A percentile compares a stretch with the other conserved stretches of the same genome.
These are phyloP conservation scores for Xylaria polymorpha DNA, from an alignment of 2,329 filamentous ascomycete species.

Conservation along the genomic window DNA sequence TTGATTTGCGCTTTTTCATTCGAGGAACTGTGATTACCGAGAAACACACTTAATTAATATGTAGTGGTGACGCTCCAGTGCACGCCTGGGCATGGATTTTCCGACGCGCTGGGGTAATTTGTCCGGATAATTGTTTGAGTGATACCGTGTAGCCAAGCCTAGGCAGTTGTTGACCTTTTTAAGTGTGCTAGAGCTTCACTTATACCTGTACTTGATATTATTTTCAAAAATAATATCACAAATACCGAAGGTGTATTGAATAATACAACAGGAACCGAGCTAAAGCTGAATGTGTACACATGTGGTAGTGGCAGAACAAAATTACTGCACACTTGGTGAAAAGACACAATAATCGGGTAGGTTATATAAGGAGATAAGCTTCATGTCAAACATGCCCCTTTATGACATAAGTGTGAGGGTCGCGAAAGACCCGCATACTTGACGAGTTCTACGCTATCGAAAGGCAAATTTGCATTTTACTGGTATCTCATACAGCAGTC, in stretches of 20 bases:
- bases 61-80: conserved; percentile 3
- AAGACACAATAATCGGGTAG: too few species aligned
- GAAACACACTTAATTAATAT: conserved; percentile 12
- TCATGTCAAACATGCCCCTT: too few species aligned
- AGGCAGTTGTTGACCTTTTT: conserved; percentile 8
- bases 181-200: not conserved
- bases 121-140: conserved; percentile 21
- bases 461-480: too few species aligned
- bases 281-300: too few species aligned
- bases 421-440: too few species aligned
- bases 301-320: too few species aligned
- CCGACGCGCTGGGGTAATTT: conserved; percentile 15
- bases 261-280: not conserved
- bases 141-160: conserved; percentile 16
- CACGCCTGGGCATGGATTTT: not conserved
- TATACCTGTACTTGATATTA: not conserved
- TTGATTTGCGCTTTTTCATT: conserved; percentile 3
- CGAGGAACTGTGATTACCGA: conserved; percentile 8
- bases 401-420: too few species aligned
- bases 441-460: too few species aligned
- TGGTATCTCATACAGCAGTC: too few species aligned
- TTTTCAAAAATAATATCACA: not conserved
- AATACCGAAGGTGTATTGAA: not conserved
- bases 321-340: too few species aligned
- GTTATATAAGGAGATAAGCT: too few species aligned